Evolutionary conservation across 2,329 filamentous ascomycete genomes (phyloP), one percentile per base, ranked within the genome.

Genomic region (Monilinia aucupariae): DNA sequence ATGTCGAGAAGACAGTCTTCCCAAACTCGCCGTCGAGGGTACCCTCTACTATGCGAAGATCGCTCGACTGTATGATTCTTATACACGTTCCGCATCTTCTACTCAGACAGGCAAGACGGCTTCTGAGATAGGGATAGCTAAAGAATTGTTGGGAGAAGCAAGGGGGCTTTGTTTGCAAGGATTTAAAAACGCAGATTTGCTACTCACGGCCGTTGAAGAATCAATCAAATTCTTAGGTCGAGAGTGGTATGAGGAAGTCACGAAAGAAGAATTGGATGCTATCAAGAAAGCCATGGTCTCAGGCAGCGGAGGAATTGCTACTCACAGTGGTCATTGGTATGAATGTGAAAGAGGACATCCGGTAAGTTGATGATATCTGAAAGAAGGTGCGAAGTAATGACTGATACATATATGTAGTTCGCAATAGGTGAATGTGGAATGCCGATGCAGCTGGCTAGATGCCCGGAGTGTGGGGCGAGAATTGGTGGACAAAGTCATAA

Each of bases 391-490:
- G 15, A 27, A 32, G 22, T 22, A 27, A 45, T 52, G 37, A 63
- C 34, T 55, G 37, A 64, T 20, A 47, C 27, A 41, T 25, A 4
- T 22, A 49, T 30, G 27, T 58, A 69, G 64, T 87, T 89, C 66
- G 83, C 85, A 0, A 79, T 89, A 20, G 85, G 85, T 0, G 83
- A 88, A 64, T 88, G 85, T 67, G 85, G 85, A 0, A 82, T 84
- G 79, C 82, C 86, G 0, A 87, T 88, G 83, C 64, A 90, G 70
- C 51, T 68, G 27, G 80, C 85, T 1, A 72, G 73, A 0, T 91
- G 88, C 66, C 85, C 86, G 0, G 81, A 89, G 65, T 90, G 87
- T 67, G 80, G 78, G 0, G 78, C 78, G 0, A 64, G 71, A 0
- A 79, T 90, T 34, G 86, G 86, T 1, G 86, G 87, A 0, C 70